Percentiles rank a stretch among this genome's conserved stretches.
phyloP scores from a whole-genome alignment of 176 grass and related monocot species.

The Zoysia pacifica region DNA sequence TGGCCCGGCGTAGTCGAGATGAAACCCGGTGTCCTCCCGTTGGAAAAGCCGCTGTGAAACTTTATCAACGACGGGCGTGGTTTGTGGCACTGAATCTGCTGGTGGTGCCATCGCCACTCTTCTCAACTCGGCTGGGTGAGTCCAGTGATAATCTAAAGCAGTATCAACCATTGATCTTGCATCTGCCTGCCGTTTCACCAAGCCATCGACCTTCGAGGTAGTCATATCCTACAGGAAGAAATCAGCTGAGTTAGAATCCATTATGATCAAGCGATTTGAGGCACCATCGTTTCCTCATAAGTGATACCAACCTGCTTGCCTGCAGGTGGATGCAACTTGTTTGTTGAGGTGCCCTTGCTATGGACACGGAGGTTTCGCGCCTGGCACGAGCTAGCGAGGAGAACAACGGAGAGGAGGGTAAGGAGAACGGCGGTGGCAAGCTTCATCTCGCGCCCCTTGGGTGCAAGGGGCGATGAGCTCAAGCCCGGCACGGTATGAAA shows the following conservation, averaged over 20 bases:
- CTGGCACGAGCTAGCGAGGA: conserved; percentile 45
- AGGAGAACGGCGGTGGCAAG: conserved; percentile 39
- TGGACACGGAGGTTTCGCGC: conserved; percentile 32
- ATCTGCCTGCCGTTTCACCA: not conserved
- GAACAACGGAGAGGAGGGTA: conserved; percentile 41
- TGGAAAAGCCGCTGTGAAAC: conserved; percentile 26
- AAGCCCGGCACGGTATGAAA: conserved; percentile 20
- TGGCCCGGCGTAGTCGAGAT: conserved; percentile 78
- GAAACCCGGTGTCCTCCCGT: conserved; percentile 46
- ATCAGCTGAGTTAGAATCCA: no score
- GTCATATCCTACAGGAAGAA: conserved; percentile 29
- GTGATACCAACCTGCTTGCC: conserved; percentile 46
- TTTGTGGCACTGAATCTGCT: not conserved
- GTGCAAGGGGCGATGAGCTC: not conserved
- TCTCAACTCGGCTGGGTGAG: not conserved
- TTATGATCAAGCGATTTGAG: not conserved
- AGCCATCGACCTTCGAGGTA: conserved; percentile 10
- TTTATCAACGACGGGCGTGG: not conserved
- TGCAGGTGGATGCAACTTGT: conserved; percentile 15
- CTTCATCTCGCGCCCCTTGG: conserved; percentile 29
- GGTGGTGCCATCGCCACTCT: not conserved
- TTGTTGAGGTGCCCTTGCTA: conserved; percentile 17
- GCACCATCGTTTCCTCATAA: not conserved
- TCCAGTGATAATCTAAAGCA: not conserved
- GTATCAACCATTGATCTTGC: not conserved